Evolutionary conservation across 2,329 filamentous ascomycete species (phyloP).

Genomic region (Botryotinia narcissicola): DNA sequence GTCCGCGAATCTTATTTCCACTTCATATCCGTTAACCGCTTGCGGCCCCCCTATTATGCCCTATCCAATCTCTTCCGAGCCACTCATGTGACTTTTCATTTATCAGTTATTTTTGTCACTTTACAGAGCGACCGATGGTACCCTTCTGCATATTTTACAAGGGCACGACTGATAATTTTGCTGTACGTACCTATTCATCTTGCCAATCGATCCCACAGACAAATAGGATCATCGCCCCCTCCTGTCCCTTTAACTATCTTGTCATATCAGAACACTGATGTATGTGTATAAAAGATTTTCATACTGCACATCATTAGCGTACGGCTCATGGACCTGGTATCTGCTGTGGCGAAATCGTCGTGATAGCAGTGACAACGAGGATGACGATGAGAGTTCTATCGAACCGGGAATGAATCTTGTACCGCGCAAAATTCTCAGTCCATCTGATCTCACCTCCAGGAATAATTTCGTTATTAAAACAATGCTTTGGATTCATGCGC

Average conservation of each 20-base stretch:
- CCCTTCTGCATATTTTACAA: not conserved
- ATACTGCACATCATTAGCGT: not conserved
- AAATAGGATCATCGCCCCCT: not conserved
- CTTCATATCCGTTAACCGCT: not conserved
- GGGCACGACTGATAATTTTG: not conserved
- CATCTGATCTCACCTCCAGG: not conserved
- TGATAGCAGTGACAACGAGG: not conserved
- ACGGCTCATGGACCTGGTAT: conserved; percentile 3
- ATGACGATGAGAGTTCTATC: not conserved
- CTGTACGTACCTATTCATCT: not conserved
- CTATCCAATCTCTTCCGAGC: not conserved
- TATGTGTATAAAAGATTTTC: not conserved
- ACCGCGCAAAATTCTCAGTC: not conserved
- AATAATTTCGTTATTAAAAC: not conserved
- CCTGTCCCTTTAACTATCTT: not conserved
- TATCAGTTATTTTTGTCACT: not conserved
- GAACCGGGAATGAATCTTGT: not conserved
- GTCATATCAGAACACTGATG: not conserved
- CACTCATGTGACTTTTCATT: not conserved
- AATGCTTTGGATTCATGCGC: not conserved
- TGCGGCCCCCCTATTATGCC: not conserved
- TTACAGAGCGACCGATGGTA: not conserved
- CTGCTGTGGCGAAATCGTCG: not conserved
- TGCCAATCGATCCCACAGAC: not conserved
- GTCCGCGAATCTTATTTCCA: not conserved